Base-by-base conservation (phyloP, 2,329 filamentous ascomycete species). In the Coniella vitis region DNA sequence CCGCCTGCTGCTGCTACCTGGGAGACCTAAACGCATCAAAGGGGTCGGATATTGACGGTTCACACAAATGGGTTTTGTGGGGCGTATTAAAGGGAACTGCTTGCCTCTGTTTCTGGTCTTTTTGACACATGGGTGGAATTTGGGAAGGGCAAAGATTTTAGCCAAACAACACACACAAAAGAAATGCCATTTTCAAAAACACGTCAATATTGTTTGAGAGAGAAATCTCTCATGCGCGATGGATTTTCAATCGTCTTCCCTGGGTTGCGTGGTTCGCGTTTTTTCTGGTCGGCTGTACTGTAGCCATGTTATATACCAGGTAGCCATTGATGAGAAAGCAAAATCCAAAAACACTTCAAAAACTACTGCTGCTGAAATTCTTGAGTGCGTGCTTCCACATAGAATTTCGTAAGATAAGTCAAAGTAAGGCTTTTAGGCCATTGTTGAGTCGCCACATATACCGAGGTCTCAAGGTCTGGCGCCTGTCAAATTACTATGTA, bases 91-190 rank as follows among this genome's bases (percentile, higher is more conserved):
- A 29, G 25, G 25, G 60, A 59, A 62, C 59, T 63, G 59, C 58
- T 62, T 62, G 55, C 59, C 61, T 64, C 57, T n/a, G 57, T 60
- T 62, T 63, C 57, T 61, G 59, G 60, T 61, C 56, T 58, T 57
- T 22, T 21, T 21, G 20, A 38, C 58, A 61, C 57, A 56, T 61
- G 58, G 57, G 56, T 55, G 53, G 52, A 56, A 53, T 5, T 29
- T 29, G 25, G 57, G 54, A 31, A 25, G 53, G 54, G 58, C 55
- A 53, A 17, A 44, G 32, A 40, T 29, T 35, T 47, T n/a, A n/a
- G n/a, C n/a, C n/a, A n/a, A 47, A 37, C 47, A 56, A 58, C 56
- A 60, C 5, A 29, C 25, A 29, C 25, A 57, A 60, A 39, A 47
- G 41, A 45, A 50, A 47, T 39, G 45, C 48, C 50, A 43, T 54